These are phyloP conservation scores for Lactarius vividus DNA, from an alignment of 768 basidiomycete species.

Conservation along the genomic window DNA sequence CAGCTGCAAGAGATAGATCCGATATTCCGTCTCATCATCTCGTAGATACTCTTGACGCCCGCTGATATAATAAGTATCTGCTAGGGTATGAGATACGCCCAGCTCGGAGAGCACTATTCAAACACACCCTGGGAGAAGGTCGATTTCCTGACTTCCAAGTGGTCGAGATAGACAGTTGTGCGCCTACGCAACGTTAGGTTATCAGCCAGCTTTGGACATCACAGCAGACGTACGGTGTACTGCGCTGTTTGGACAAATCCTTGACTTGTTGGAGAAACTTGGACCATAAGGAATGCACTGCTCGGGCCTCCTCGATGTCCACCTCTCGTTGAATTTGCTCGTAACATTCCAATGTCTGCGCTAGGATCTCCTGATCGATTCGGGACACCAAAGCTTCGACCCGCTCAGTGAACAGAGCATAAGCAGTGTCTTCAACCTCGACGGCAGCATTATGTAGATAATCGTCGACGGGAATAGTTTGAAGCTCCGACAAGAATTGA, in stretches of 20 bases:
- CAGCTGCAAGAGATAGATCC: background rate
- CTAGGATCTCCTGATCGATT: background rate
- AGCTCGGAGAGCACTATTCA: background rate
- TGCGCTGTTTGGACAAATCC: background rate
- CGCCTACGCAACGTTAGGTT: background rate
- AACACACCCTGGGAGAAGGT: background rate
- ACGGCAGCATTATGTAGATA: no score
- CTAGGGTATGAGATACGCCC: background rate
- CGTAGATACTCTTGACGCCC: background rate
- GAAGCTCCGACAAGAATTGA: no score
- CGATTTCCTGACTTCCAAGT: background rate
- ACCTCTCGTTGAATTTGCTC: background rate
- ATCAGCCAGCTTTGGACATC: background rate
- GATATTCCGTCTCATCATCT: background rate
- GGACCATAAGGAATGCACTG: background rate
- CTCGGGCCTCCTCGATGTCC: background rate
- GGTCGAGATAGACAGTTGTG: background rate
- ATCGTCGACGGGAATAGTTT: no score
- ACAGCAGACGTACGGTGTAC: background rate
- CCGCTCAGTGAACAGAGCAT: no score
- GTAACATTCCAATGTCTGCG: background rate
- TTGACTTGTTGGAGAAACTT: background rate
- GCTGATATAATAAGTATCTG: background rate
- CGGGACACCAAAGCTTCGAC: no score
- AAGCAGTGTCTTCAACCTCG: no score